A percentile compares a stretch with the other conserved stretches of the same genome.
phyloP scores from a whole-genome alignment of 768 basidiomycete species.

The Gautieria morchelliformis region DNA sequence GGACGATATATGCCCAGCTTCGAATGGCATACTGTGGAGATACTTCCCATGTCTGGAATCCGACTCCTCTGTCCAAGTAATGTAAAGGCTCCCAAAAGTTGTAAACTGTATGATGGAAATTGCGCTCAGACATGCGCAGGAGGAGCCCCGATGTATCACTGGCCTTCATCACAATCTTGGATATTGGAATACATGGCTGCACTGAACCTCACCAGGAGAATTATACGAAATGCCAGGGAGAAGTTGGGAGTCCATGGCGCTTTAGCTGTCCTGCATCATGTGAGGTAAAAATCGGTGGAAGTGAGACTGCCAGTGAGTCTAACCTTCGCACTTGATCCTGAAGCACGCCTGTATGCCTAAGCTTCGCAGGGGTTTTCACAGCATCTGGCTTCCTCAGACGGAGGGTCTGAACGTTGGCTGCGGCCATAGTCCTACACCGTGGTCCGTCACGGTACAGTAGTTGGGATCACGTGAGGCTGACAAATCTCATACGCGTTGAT shows the following conservation, averaged over 20 bases:
- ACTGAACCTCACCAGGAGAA: constrained; percentile 70
- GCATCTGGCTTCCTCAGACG: constrained; percentile 8
- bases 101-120: constrained; percentile 51
- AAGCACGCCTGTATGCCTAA: constrained; percentile 56
- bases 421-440: background rate
- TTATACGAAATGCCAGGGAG: constrained; percentile 71
- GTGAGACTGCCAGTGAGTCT: constrained; percentile 6
- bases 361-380: constrained; percentile 11
- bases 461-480: too few relatives aligned
- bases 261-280: constrained; percentile 43
- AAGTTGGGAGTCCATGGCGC: constrained; percentile 83
- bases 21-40: constrained; percentile 86
- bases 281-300: background rate
- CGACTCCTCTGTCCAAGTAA: constrained; percentile 74
- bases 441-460: too few relatives aligned
- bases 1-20: constrained; percentile 86
- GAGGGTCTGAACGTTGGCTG: constrained; percentile 5
- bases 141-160: constrained; percentile 10
- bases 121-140: background rate
- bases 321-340: constrained; percentile 76
- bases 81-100: constrained; percentile 99
- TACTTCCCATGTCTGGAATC: constrained; percentile 98
- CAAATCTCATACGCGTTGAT: too few relatives aligned
- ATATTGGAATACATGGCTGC: constrained; percentile 95
- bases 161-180: constrained; percentile 96